phyloP scores from a whole-genome alignment of 495 filamentous ascomycete genomes.

The Cryomyces minteri region DNA sequence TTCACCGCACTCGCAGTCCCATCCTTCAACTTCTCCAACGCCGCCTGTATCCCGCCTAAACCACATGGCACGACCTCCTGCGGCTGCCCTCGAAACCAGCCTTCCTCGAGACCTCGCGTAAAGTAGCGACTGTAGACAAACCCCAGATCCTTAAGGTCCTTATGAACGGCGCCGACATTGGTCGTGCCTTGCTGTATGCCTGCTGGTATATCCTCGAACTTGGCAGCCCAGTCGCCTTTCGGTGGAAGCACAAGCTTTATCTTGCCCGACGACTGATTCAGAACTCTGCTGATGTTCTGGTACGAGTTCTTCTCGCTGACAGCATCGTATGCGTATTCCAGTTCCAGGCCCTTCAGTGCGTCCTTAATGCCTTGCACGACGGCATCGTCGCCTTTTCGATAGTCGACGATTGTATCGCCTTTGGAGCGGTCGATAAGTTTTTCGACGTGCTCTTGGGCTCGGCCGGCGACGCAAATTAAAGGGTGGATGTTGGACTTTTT shows the following conservation, averaged over 20 bases:
- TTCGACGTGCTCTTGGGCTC: conserved; percentile 18
- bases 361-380: conserved; percentile 14
- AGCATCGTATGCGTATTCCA: conserved; percentile 4
- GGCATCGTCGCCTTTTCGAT: conserved; percentile 20
- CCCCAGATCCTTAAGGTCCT: conserved; percentile 5
- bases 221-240: conserved; percentile 8
- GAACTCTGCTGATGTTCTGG: not conserved
- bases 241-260: conserved; percentile 35
- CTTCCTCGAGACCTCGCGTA: conserved; percentile 31
- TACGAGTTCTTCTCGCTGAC: not conserved
- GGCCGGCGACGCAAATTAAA: conserved; percentile 20
- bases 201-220: conserved; percentile 13
- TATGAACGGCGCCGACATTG: conserved; percentile 32
- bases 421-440: conserved; percentile 10
- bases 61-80: conserved; percentile 41
- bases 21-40: conserved; percentile 1
- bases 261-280: conserved; percentile 15
- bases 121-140: conserved; percentile 30
- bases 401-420: conserved; percentile 23
- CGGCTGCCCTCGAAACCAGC: conserved; percentile 44
- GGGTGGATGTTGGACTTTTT: conserved; percentile 45
- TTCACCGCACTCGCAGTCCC: not conserved
- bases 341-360: conserved; percentile 7
- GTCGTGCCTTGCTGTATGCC: conserved; percentile 11
- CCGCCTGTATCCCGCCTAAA: conserved; percentile 28